These are phyloP conservation scores for Emmonsiellopsis sp. DNA, from an alignment of 2,329 filamentous ascomycete species.

Conservation along the genomic window DNA sequence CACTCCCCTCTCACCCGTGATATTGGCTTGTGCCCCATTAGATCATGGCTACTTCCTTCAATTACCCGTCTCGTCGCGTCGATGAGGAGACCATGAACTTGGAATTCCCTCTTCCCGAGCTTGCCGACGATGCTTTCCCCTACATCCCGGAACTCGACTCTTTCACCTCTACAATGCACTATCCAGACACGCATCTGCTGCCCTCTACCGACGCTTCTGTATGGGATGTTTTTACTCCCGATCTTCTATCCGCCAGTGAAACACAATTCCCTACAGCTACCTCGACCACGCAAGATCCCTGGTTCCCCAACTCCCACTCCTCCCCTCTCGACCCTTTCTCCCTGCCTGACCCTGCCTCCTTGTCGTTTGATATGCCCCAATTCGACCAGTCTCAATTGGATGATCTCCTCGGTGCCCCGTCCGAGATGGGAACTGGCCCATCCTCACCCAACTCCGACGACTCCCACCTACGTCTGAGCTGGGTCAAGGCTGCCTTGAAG, in stretches of 20 bases:
- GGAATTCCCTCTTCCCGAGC: neutral
- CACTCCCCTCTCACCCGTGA: neutral
- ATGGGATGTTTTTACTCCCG: neutral
- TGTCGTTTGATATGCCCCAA: neutral
- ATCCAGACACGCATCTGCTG: neutral
- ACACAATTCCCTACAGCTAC: neutral
- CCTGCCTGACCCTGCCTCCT: neutral
- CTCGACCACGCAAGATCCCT: neutral
- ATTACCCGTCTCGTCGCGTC: neutral
- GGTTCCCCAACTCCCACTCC: neutral
- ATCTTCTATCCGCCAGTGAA: neutral
- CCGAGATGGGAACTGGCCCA: neutral
- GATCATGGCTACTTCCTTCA: neutral
- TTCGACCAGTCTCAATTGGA: neutral
- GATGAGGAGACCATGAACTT: neutral
- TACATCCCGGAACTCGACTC: neutral
- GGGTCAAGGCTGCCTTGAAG: constrained; percentile 16
- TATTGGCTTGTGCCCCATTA: neutral
- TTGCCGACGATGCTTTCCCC: neutral
- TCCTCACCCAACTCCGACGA: neutral
- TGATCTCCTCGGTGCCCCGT: neutral
- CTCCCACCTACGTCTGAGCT: constrained; percentile 7
- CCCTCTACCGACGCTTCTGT: neutral
- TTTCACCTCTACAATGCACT: neutral
- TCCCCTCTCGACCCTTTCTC: no score